Evolutionary conservation across 1,139 yeast genomes (phyloP).

Genomic region (Hemisphaericaspora xylanilytica): DNA sequence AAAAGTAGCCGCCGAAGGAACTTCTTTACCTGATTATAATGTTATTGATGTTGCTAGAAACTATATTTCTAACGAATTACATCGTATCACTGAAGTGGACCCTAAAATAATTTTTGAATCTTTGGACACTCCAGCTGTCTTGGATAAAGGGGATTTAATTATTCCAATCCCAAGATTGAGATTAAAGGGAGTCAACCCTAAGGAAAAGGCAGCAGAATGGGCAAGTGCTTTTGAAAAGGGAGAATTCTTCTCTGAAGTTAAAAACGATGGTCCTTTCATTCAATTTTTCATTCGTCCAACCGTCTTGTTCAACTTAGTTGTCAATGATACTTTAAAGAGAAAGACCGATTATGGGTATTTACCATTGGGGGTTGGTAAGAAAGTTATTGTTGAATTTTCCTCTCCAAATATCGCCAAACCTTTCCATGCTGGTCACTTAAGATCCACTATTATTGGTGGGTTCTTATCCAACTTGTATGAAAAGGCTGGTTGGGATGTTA

Average conservation of each 20-base stretch:
- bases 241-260: slow-evolving; percentile 64
- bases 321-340: slow-evolving; percentile 68
- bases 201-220: slow-evolving; percentile 83
- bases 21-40: slow-evolving; percentile 67
- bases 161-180: slow-evolving; percentile 93
- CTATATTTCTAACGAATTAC: slow-evolving; percentile 78
- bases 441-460: slow-evolving; percentile 99
- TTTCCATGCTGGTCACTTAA: slow-evolving; percentile 98
- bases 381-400: slow-evolving; percentile 80
- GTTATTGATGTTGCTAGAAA: slow-evolving; percentile 84
- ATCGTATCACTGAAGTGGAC: slow-evolving; percentile 71
- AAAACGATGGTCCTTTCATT: slow-evolving; percentile 85
- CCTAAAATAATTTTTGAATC: slow-evolving; percentile 73
- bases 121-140: slow-evolving; percentile 79
- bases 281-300: slow-evolving; percentile 80
- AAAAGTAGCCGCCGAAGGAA: slow-evolving; percentile 18
- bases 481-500: slow-evolving; percentile 85
- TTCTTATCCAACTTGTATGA: slow-evolving; percentile 88
- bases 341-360: slow-evolving; percentile 66
- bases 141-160: slow-evolving; percentile 90
- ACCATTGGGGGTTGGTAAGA: slow-evolving; percentile 74
- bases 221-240: slow-evolving; percentile 67
- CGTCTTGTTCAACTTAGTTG: slow-evolving; percentile 63
- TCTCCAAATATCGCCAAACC: slow-evolving; percentile 99
- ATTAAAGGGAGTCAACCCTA: slow-evolving; percentile 81